Conservation (phyloP, 768 basidiomycete genomes). For the Tricholomella constricta region DNA sequence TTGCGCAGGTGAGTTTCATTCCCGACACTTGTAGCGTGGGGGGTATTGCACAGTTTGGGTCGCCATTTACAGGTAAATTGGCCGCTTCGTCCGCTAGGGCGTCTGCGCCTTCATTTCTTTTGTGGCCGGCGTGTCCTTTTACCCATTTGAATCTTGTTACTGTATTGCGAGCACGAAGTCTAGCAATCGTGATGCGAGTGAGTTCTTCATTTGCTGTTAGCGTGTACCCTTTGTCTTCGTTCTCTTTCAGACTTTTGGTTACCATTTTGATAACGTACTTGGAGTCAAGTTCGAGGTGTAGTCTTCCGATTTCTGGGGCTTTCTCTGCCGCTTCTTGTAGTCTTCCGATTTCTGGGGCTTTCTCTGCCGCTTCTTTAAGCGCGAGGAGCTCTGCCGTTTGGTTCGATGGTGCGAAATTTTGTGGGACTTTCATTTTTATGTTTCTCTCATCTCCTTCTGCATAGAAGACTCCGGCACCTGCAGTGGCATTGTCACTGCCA, state of each 20-base stretch:
- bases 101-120: not conserved
- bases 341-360: too few species aligned
- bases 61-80: not conserved
- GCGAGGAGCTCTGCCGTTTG: not conserved
- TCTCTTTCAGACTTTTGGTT: not conserved
- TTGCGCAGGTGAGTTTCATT: not conserved
- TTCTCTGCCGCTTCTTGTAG: too few species aligned
- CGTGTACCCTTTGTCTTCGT: not conserved
- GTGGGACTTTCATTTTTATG: not conserved
- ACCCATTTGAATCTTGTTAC: not conserved
- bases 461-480: slow-evolving; percentile 5
- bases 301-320: too few species aligned
- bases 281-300: not conserved
- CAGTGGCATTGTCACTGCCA: not conserved
- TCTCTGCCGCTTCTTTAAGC: not conserved
- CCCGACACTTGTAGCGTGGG: not conserved
- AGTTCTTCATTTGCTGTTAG: not conserved
- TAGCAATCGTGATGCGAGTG: not conserved
- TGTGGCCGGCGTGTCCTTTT: not conserved
- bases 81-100: not conserved
- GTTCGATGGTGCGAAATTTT: not conserved
- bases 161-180: not conserved
- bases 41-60: too few species aligned
- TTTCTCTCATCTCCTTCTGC: not conserved
- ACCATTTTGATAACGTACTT: not conserved